Percentiles rank a stretch among this genome's conserved stretches.
Evolutionary conservation across 2,329 filamentous ascomycete species (phyloP).

Genomic region (Dactylellina drechsleri): DNA sequence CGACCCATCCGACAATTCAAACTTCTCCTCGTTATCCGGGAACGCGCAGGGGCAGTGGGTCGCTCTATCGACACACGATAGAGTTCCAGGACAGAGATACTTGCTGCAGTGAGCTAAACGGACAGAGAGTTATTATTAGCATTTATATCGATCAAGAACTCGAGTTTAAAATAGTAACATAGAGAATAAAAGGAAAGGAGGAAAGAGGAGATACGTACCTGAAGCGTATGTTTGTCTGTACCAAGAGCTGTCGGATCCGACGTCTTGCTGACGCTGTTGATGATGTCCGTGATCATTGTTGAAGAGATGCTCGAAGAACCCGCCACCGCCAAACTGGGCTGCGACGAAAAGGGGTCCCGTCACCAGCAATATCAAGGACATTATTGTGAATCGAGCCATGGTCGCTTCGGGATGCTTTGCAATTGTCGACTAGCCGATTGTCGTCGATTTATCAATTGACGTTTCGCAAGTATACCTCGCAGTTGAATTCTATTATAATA

Average conservation of each 20-base stretch:
- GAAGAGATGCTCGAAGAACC: slow-evolving; percentile 98
- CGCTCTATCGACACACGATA: slow-evolving; percentile 94
- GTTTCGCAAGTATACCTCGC: too few species aligned
- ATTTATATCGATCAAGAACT: not conserved
- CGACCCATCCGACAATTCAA: slow-evolving; percentile 75
- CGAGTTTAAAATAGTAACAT: too few species aligned
- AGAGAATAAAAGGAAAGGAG: too few species aligned
- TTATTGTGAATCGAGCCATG: slow-evolving; percentile 25
- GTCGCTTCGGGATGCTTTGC: not conserved
- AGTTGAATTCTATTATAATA: too few species aligned
- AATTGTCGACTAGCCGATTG: not conserved
- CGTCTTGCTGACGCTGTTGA: slow-evolving; percentile 76
- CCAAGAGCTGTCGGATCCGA: slow-evolving; percentile 81
- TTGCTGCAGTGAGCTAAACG: slow-evolving; percentile 82
- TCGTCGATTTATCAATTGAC: too few species aligned
- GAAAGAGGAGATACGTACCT: slow-evolving; percentile 65
- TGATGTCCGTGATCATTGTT: slow-evolving; percentile 67
- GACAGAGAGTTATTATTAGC: not conserved
- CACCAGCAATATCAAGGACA: slow-evolving; percentile 61
- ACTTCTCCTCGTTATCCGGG: slow-evolving; percentile 78
- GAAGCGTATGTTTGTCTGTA: slow-evolving; percentile 78
- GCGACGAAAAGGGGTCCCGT: slow-evolving; percentile 71
- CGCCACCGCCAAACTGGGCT: slow-evolving; percentile 80
- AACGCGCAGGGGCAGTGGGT: slow-evolving; percentile 96
- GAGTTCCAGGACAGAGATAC: slow-evolving; percentile 92